Evolutionary conservation across 441 rosid species (phyloP), one percentile per base, ranked within the genome.

Genomic region (Iberis amara): DNA sequence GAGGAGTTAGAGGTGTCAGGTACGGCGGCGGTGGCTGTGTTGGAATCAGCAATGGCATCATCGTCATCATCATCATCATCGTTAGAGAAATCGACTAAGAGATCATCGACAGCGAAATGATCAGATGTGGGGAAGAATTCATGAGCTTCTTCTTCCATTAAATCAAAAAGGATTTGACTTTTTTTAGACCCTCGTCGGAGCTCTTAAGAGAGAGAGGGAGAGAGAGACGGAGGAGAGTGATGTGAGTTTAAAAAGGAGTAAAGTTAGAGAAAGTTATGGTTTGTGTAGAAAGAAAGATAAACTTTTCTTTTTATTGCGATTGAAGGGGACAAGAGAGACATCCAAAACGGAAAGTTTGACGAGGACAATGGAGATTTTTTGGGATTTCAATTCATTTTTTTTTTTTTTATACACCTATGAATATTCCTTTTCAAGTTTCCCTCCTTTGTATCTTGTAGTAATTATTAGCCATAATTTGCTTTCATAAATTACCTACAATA

Each of bases 1-100:
- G n/a, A n/a, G n/a, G n/a, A n/a, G n/a, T n/a, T n/a, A n/a, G n/a
- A n/a, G n/a, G n/a, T n/a, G n/a, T n/a, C n/a, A n/a, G n/a, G n/a
- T n/a, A n/a, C n/a, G n/a, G n/a, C n/a, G n/a, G n/a, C n/a, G n/a
- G n/a, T n/a, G n/a, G n/a, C n/a, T n/a, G n/a, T n/a, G n/a, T n/a
- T n/a, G 11, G 95, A 82, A 36, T 78, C 87, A 4, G 82, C 74
- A 27, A 84, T 65, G 59, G 71, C 50, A 5, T 68, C 61, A 14
- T 83, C 92, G 15, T 81, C 89, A 40, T 60, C 7, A 28, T 48
- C 69, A 61, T 73, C 68, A 24, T 83, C 87, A 12, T 81, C 89
- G 54, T 87, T 81, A 61, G 98, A 81, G 65, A 90, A 85, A 68
- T 90, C 92, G 10, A 90, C n/a, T n/a, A n/a, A 61, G 5, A 90